Percentiles rank a stretch among this genome's conserved stretches.
phyloP scores from a whole-genome alignment of 2,329 filamentous ascomycete genomes.

The Aspergillus sp. region DNA sequence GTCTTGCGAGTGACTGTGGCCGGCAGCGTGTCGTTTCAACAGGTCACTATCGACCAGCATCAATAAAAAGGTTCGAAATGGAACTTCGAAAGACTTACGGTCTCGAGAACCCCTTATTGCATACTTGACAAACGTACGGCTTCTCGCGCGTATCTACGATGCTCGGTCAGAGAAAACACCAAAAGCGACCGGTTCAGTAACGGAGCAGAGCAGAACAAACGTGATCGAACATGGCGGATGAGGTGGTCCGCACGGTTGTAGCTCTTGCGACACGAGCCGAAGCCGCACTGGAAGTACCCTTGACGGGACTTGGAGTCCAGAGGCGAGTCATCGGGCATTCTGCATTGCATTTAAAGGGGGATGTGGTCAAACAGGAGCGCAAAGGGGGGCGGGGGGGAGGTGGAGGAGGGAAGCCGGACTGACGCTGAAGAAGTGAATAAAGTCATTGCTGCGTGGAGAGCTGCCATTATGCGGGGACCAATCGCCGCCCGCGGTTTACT shows the following conservation, averaged over 20 bases:
- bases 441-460: neutral
- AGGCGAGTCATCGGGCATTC: slow-evolving; percentile 8
- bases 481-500: neutral
- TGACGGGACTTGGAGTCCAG: slow-evolving; percentile 16
- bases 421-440: too few relatives aligned
- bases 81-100: slow-evolving; percentile 21
- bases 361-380: neutral
- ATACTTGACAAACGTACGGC: slow-evolving; percentile 33
- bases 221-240: slow-evolving; percentile 54
- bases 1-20: slow-evolving; percentile 34
- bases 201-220: slow-evolving; percentile 20
- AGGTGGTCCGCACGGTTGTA: slow-evolving; percentile 56
- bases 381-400: neutral
- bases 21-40: slow-evolving; percentile 51
- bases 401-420: neutral
- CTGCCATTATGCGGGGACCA: neutral
- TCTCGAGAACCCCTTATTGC: slow-evolving; percentile 33
- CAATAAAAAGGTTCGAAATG: neutral
- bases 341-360: neutral
- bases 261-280: slow-evolving; percentile 52
- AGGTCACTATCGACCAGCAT: slow-evolving; percentile 37
- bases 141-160: slow-evolving; percentile 29
- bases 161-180: neutral
- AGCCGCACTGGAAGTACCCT: slow-evolving; percentile 50
- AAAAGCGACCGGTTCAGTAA: slow-evolving; percentile 10